Base-by-base conservation (phyloP, 1,284 basidiomycete species). In the Moesziomyces sp. region DNA sequence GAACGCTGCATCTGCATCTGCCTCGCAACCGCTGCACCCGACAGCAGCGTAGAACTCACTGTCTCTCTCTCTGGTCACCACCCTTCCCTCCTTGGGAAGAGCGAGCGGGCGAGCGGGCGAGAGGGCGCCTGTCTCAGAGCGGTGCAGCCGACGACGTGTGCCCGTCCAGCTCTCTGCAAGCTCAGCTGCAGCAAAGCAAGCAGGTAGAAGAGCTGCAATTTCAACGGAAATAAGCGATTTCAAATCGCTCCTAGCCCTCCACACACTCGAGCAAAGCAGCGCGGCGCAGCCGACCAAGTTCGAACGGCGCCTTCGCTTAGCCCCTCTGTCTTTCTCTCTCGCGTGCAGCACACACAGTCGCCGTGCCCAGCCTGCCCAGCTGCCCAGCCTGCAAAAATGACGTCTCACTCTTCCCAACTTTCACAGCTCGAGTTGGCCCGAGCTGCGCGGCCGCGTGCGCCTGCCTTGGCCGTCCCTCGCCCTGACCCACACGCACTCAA, bases 401-500 rank as follows among this genome's bases (percentile, higher is more conserved):
- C 38, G 38, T 18, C 38, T 40, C 35, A 35, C 35, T 35, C 35
- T 54, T 43, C 38, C 30, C 30, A 13, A 34, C 14, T 42, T 43
- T 43, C 50, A 40, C 50, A 23, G 18, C 38, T 14, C 19, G 38
- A 18, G 44, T 58, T 58, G 57, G 57, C 57, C 50, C 57, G 57
- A 58, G 57, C 57, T 48, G 23, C 21, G 42, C 54, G 23, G 24
- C 9, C 26, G 26, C 42, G 11, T n/a, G 38, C 34, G 38, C 48
- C n/a, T 45, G 28, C 19, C 48, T 18, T 43, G 35, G 44, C 43
- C 42, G 19, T 34, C 19, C 30, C 30, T 34, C 13, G 30, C 30
- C 30, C 11, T 40, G 16, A 6, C 11, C 38, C 38, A 40, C 16
- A 18, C 6, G 2, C 38, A 40, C 6, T 6, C 38, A 40, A 40